A percentile compares a stretch with the other conserved stretches of the same genome.
These are phyloP conservation scores for Talaromyces thailandensis DNA, from an alignment of 495 filamentous ascomycete genomes.

Conservation along the genomic window DNA sequence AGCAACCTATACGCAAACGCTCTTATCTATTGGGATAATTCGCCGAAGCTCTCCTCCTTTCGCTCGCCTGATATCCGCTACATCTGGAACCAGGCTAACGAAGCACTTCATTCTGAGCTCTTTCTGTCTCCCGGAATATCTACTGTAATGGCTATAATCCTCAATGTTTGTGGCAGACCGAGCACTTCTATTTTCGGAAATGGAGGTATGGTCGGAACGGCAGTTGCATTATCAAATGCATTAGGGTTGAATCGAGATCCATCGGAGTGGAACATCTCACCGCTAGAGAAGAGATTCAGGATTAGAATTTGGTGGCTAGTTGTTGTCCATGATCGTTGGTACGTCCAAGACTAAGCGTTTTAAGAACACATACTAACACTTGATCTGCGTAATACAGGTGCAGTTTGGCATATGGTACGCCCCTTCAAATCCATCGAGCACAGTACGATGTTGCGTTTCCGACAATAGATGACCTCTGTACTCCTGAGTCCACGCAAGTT, in stretches of 20 bases:
- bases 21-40: constrained; percentile 21
- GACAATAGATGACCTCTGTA: constrained; percentile 14
- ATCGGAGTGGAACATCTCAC: constrained; percentile 21
- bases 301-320: constrained; percentile 30
- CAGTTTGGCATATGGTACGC: constrained; percentile 29
- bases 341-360: neutral
- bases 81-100: constrained; percentile 26
- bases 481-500: neutral
- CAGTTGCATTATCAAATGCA: constrained; percentile 25
- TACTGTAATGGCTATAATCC: constrained; percentile 21
- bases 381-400: constrained; percentile 15
- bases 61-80: constrained; percentile 24
- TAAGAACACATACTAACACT: neutral
- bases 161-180: constrained; percentile 27
- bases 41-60: constrained; percentile 7
- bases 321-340: constrained; percentile 33
- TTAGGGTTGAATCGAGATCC: constrained; percentile 29
- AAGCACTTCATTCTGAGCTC: constrained; percentile 25
- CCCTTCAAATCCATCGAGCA: constrained; percentile 17
- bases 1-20: constrained; percentile 27
- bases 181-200: constrained; percentile 30
- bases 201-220: constrained; percentile 20
- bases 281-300: constrained; percentile 21
- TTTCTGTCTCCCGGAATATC: constrained; percentile 26
- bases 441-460: constrained; percentile 35